phyloP scores from a whole-genome alignment of 2,329 filamentous ascomycete genomes.

The Biscogniauxia sp. region DNA sequence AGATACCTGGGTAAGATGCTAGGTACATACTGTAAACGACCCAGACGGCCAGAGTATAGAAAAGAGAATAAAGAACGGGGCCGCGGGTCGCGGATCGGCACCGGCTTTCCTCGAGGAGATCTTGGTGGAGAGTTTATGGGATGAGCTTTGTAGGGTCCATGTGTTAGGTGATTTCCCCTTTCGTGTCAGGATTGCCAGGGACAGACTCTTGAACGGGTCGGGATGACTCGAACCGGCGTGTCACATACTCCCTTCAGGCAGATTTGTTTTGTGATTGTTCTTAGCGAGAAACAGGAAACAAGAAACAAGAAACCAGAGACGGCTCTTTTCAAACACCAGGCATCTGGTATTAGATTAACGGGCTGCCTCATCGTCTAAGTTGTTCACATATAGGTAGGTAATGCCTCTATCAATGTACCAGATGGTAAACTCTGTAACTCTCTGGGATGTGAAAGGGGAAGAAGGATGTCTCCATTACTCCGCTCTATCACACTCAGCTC shows the following conservation, averaged over 20 bases:
- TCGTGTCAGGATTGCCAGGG: neutral
- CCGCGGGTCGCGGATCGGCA: neutral
- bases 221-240: neutral
- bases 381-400: too few relatives aligned
- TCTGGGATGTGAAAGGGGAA: neutral
- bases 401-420: too few relatives aligned
- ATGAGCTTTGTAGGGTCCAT: neutral
- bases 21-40: neutral
- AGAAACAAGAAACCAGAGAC: neutral
- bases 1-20: too few relatives aligned
- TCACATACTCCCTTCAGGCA: neutral
- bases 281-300: neutral
- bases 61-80: neutral
- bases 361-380: too few relatives aligned
- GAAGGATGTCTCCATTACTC: neutral
- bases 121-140: neutral
- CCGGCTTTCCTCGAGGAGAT: neutral
- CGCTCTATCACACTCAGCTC: neutral
- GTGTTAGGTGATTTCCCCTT: neutral
- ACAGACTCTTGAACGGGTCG: neutral
- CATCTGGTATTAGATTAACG: too few relatives aligned
- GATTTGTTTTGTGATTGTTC: neutral
- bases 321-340: neutral
- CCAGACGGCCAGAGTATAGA: neutral
- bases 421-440: too few relatives aligned